Evolutionary conservation across 169 alveolate species (phyloP).

Genomic region (Cryptosporidium parvum): DNA sequence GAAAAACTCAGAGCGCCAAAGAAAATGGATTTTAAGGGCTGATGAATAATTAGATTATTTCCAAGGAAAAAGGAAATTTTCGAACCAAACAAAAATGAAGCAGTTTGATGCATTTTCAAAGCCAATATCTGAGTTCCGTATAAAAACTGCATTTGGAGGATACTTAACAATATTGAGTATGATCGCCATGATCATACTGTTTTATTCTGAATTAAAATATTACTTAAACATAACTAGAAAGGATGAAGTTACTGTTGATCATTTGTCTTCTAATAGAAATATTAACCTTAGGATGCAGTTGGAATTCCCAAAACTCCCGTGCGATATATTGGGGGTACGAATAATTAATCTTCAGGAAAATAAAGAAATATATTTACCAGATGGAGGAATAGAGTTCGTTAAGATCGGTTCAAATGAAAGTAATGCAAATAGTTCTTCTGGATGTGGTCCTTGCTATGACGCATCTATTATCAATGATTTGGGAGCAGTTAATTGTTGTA

Average conservation of each 20-base stretch:
- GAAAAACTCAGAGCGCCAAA: background rate
- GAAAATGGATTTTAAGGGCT: background rate
- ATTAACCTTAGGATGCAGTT: slow-evolving; percentile 31
- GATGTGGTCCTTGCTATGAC: slow-evolving; percentile 67
- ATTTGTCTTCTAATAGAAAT: slow-evolving; percentile 25
- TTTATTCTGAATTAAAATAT: slow-evolving; percentile 68
- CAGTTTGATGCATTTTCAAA: slow-evolving; percentile 75
- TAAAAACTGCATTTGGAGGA: slow-evolving; percentile 76
- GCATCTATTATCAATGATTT: slow-evolving; percentile 11
- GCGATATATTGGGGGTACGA: slow-evolving; percentile 51
- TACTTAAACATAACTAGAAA: slow-evolving; percentile 48
- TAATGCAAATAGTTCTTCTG: background rate
- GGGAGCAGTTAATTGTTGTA: slow-evolving; percentile 39
- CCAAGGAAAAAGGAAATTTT: background rate
- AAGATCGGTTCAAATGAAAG: slow-evolving; percentile 5
- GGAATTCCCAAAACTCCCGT: slow-evolving; percentile 70
- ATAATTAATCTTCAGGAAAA: slow-evolving; percentile 58
- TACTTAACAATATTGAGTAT: slow-evolving; percentile 59
- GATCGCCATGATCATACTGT: slow-evolving; percentile 28
- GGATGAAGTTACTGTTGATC: slow-evolving; percentile 70
- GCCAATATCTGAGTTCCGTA: slow-evolving; percentile 68
- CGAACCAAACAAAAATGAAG: slow-evolving; percentile 20
- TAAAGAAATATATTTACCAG: slow-evolving; percentile 34
- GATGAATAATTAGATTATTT: slow-evolving; percentile 15
- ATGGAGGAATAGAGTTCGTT: slow-evolving; percentile 29